These are phyloP conservation scores for Metschnikowia noctiluminum DNA, from an alignment of 805 yeast genomes.

Conservation along the genomic window DNA sequence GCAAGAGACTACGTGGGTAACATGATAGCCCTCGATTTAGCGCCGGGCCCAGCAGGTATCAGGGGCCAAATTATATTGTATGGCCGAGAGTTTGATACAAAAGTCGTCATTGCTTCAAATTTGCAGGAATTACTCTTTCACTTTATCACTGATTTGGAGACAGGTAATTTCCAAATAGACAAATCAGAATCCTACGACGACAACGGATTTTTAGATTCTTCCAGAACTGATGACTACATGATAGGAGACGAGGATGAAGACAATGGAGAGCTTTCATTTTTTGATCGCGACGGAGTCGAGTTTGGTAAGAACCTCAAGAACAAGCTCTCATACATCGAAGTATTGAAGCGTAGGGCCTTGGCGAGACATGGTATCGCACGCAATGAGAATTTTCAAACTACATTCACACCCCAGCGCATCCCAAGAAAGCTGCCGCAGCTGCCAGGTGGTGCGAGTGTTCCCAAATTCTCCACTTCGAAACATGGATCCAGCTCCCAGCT, in stretches of 20 bases:
- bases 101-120: constrained; percentile 18
- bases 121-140: constrained; percentile 40
- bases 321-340: constrained; percentile 39
- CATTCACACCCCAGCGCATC: constrained; percentile 34
- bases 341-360: constrained; percentile 41
- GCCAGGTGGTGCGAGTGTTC: not conserved
- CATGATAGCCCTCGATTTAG: constrained; percentile 19
- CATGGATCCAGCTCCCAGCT: constrained; percentile 9
- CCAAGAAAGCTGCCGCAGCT: constrained; percentile 5
- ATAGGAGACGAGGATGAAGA: constrained; percentile 46
- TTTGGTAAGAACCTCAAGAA: constrained; percentile 29
- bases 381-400: constrained; percentile 33
- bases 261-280: constrained; percentile 40
- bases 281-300: constrained; percentile 36
- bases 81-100: constrained; percentile 22
- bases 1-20: constrained; percentile 18
- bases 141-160: constrained; percentile 39
- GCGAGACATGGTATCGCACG: constrained; percentile 36
- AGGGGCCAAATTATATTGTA: constrained; percentile 20
- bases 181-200: constrained; percentile 28
- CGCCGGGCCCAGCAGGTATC: constrained; percentile 19
- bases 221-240: constrained; percentile 39
- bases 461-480: constrained; percentile 3
- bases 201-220: constrained; percentile 35
- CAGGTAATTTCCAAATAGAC: constrained; percentile 40